phyloP scores from a whole-genome alignment of 305 asterid species.

The Fraxinus nigra region DNA sequence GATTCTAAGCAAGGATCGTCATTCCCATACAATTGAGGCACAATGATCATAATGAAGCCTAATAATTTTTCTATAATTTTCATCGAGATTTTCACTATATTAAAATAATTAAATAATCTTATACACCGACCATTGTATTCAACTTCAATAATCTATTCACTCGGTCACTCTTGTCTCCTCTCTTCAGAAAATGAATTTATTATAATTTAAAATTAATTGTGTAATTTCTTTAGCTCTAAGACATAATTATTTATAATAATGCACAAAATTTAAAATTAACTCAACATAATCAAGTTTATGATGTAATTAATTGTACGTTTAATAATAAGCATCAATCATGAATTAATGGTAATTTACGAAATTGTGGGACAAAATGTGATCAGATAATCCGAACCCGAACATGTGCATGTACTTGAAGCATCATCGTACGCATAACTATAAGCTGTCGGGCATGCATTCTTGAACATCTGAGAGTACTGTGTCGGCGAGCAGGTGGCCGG shows the following conservation, averaged over 20 bases:
- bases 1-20: not conserved
- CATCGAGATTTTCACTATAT: not conserved
- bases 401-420: conserved; percentile 57
- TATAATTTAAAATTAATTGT: not conserved
- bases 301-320: not conserved
- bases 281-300: not conserved
- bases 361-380: conserved; percentile 55
- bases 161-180: not conserved
- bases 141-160: not conserved
- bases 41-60: not conserved
- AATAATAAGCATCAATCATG: not conserved
- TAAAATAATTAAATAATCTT: not conserved
- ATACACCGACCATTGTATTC: not conserved
- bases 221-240: not conserved
- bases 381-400: conserved; percentile 42
- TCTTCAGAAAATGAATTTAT: not conserved
- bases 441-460: conserved; percentile 51
- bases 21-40: not conserved
- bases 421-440: conserved; percentile 69
- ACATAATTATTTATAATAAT: not conserved
- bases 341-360: not conserved
- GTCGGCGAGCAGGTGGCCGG: conserved; percentile 47
- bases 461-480: conserved; percentile 39
- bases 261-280: not conserved
- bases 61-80: not conserved